Base-by-base conservation (phyloP, 2,329 filamentous ascomycete species). In the Talaromyces sp. region DNA sequence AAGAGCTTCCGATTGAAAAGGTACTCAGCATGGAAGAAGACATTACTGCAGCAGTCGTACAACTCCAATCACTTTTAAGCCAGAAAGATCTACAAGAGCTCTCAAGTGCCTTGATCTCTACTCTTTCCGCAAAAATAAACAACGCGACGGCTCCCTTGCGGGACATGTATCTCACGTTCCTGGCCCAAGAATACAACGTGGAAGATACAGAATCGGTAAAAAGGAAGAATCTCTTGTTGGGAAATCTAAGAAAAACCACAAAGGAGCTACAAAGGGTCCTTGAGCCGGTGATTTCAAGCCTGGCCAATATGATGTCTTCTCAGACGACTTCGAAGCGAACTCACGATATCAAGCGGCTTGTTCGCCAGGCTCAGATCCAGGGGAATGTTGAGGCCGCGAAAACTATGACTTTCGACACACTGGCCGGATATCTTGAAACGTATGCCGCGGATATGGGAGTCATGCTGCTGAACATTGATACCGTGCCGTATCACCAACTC, bases 311-410 rank as follows among this genome's bases (percentile, higher is more conserved):
- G 68, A 68, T 72, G 45, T 73, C 71, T 39, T 68, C 71, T 16
- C 71, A 70, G 60, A 71, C 67, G 22, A 72, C 70, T 9, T 72
- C 71, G 9, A 73, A 72, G 65, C 61, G 71, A 60, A 72, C 69
- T 19, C 69, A 73, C 45, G 71, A 73, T 52, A 43, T 72, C n/a
- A 69, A 72, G 39, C 67, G 70, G 65, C 65, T 73, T 19, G 45
- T 68, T 24, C 71, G 71, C 10, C 71, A 73, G 58, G 65, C 68
- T 10, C 63, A 69, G 37, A 72, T 73, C 31, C 68, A 71, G 39
- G 63, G 62, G 13, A 73, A 73, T 62, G 67, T 73, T 2, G 69
- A 71, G 13, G 69, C 69, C 1, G 65, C 56, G 8, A 70, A 71
- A 45, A 62, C 43, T n/a, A 72, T 71, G 69, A 70, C 68, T 24